Evolutionary conservation across 768 basidiomycete genomes (phyloP).

Genomic region (Auriscalpium microsporum): DNA sequence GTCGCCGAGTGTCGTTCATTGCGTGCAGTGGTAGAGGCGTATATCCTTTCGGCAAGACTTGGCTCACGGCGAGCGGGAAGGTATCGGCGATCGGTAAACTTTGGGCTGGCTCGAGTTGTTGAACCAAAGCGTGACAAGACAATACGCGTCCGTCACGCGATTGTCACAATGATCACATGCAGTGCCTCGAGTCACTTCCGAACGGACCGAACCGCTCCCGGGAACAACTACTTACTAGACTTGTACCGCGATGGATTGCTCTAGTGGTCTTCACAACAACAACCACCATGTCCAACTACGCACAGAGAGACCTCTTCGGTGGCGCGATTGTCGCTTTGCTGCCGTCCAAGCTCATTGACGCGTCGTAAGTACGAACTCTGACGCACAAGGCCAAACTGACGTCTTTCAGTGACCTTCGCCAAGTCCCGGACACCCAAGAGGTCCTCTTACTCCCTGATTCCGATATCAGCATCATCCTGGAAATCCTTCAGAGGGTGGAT

Average conservation of each 20-base stretch:
- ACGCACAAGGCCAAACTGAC: constrained; percentile 1
- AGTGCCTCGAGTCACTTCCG: neutral
- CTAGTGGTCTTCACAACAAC: neutral
- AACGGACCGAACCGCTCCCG: neutral
- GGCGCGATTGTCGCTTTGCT: constrained; percentile 68
- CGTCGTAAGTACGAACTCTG: constrained; percentile 55
- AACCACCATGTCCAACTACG: constrained; percentile 10
- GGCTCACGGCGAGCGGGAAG: neutral
- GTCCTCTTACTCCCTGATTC: constrained; percentile 73
- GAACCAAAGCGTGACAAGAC: neutral
- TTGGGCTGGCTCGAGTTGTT: neutral
- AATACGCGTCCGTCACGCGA: neutral
- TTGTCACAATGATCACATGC: neutral
- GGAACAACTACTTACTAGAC: neutral
- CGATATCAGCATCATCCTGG: constrained; percentile 70
- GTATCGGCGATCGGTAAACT: neutral
- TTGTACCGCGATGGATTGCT: neutral
- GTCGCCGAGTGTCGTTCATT: constrained; percentile 43
- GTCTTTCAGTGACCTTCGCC: constrained; percentile 51
- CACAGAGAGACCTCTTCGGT: constrained; percentile 61
- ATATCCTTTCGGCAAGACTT: no score
- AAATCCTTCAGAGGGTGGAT: constrained; percentile 72
- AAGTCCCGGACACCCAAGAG: constrained; percentile 93
- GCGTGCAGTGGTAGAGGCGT: neutral
- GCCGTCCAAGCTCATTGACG: constrained; percentile 61